Percentiles rank a stretch among this genome's conserved stretches.
These are phyloP conservation scores for Collybiopsis confluens DNA, from an alignment of 768 basidiomycete species.

Conservation along the genomic window DNA sequence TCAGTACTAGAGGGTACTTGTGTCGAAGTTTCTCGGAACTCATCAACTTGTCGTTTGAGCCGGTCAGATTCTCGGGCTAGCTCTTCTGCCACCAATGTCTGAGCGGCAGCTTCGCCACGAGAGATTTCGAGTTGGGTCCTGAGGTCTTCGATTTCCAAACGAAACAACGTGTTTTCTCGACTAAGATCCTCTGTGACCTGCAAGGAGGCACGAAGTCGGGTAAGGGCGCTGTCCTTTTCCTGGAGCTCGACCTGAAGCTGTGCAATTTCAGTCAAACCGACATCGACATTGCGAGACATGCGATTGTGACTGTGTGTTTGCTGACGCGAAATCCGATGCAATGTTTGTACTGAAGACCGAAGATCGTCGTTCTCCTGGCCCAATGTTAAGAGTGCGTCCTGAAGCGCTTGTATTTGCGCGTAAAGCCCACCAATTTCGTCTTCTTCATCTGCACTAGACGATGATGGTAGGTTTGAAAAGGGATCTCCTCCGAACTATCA, in stretches of 20 bases:
- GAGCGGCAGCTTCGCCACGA: constrained; percentile 7
- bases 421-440: constrained; percentile 3
- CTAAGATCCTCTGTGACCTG: background rate
- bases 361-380: constrained; percentile 7
- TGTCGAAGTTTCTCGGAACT: constrained; percentile 8
- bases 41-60: constrained; percentile 9
- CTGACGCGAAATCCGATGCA: background rate
- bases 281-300: constrained; percentile 1
- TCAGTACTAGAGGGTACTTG: constrained; percentile 11
- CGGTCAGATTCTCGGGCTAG: constrained; percentile 1
- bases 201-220: background rate
- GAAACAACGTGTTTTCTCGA: constrained; percentile 9
- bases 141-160: constrained; percentile 9
- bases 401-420: constrained; percentile 3
- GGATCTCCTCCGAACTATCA: background rate
- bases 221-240: constrained; percentile 4
- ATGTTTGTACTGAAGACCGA: constrained; percentile 5
- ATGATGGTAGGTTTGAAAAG: background rate
- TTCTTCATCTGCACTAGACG: background rate
- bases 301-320: too few relatives aligned
- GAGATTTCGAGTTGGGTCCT: constrained; percentile 5
- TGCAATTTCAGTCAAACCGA: background rate
- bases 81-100: constrained; percentile 9
- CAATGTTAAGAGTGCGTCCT: constrained; percentile 1
- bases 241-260: background rate